These are phyloP conservation scores for Trichoderma guizhouense DNA, from an alignment of 2,329 filamentous ascomycete genomes.

Conservation along the genomic window DNA sequence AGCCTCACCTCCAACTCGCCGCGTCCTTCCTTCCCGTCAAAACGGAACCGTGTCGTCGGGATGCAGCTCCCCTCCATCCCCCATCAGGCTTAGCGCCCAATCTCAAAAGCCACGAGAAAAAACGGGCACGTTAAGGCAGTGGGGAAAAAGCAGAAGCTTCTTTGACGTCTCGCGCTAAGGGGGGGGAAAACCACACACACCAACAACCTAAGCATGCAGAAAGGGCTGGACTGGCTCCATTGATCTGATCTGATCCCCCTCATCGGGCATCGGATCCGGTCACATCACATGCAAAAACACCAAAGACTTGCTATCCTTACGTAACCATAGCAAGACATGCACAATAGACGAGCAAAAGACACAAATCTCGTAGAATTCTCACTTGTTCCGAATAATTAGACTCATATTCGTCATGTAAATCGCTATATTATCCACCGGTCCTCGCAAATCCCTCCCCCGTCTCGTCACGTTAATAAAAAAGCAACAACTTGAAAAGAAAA, in stretches of 20 bases:
- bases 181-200: not conserved
- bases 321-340: not conserved
- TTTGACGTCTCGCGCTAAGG: not conserved
- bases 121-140: not conserved
- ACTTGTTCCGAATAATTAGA: slow-evolving; percentile 1
- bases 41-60: slow-evolving; percentile 16
- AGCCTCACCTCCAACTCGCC: slow-evolving; percentile 4
- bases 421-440: slow-evolving; percentile 1
- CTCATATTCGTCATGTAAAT: not conserved
- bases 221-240: not conserved
- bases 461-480: not conserved
- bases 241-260: slow-evolving; percentile 6
- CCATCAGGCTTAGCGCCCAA: not conserved
- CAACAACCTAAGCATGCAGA: not conserved
- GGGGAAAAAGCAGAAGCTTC: not conserved
- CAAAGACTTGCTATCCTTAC: not conserved
- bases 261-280: slow-evolving; percentile 7
- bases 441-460: not conserved
- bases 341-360: not conserved
- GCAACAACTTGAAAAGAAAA: not conserved
- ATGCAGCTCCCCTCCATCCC: not conserved
- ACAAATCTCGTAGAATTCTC: not conserved
- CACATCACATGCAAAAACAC: slow-evolving; percentile 12
- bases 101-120: not conserved
- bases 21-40: slow-evolving; percentile 19